Evolutionary conservation across 1,139 yeast genomes (phyloP), one percentile per base, ranked within the genome.

Genomic region (Arxiozyma bovina): DNA sequence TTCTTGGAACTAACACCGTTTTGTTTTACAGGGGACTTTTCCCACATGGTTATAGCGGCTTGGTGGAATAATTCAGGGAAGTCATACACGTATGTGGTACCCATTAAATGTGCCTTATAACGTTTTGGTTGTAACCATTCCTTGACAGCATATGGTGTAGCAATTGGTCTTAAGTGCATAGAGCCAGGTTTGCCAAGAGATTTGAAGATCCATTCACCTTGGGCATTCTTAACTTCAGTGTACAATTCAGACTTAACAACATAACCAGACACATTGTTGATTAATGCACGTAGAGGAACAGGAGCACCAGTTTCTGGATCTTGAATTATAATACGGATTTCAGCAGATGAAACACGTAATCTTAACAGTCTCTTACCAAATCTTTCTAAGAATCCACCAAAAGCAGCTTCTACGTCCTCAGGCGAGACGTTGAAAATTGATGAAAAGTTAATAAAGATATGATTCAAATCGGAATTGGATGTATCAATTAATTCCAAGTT

Each of bases 31-130:
- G 80, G 76, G 62, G 75, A 73, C 60, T 80, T 80, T 70, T 85
- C 85, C 99, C 99, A 93, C 72, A 84, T 85, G 40, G 93, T 79
- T 57, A 81, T 73, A 51, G 88, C 80, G 42, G 96, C 96, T 77
- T 93, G 98, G 67, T 94, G 89, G 86, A 94, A 93, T 67, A 93
- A 77, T 71, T 93, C 99, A 53, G 99, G 99, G 93, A 93, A 94
- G 73, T 93, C 99, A 70, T 94, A 94, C 52, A 89, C 96, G 69
- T 89, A 93, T 25, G 99, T 91, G 20, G 99, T 93, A 60, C 99
- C 99, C 93, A 93, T 87, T 68, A 89, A 81, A 74, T 93, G 98
- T 50, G 99, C 99, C 77, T 87, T 88, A 77, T 94, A 94, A 76
- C 99, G 90, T 75, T 93, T 93, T 65, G 98, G 97, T 77, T 93